These are phyloP conservation scores for Endocalyx cinctus DNA, from an alignment of 2,329 filamentous ascomycete genomes.

Conservation along the genomic window DNA sequence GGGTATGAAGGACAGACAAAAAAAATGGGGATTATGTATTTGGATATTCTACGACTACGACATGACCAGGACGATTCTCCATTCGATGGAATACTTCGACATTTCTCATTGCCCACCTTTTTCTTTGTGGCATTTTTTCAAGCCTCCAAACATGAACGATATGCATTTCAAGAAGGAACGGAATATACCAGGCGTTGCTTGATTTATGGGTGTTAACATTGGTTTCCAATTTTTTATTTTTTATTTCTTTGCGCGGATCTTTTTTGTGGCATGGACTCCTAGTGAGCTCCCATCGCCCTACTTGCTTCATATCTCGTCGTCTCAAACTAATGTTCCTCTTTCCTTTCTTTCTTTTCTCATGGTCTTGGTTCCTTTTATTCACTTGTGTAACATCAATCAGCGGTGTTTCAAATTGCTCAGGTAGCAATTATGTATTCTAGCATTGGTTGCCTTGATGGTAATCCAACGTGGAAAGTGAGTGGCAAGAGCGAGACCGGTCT, in stretches of 20 bases:
- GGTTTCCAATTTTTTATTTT: neutral
- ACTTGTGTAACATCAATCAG: neutral
- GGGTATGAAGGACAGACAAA: constrained; percentile 1
- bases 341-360: neutral
- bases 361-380: neutral
- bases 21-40: neutral
- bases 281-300: neutral
- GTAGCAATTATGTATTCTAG: neutral
- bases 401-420: neutral
- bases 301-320: constrained; percentile 8
- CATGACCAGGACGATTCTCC: neutral
- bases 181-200: constrained; percentile 18
- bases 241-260: neutral
- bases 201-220: neutral
- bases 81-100: too few relatives aligned
- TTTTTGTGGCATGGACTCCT: neutral
- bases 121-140: constrained; percentile 10
- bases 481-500: neutral
- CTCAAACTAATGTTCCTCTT: constrained; percentile 5
- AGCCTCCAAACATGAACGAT: constrained; percentile 6
- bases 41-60: neutral
- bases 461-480: too few relatives aligned
- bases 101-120: too few relatives aligned
- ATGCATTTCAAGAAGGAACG: constrained; percentile 11
- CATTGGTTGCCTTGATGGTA: too few relatives aligned